Evolutionary conservation across 2,329 filamentous ascomycete genomes (phyloP), one percentile per base, ranked within the genome.

Genomic region (Aspergillus japonicus): DNA sequence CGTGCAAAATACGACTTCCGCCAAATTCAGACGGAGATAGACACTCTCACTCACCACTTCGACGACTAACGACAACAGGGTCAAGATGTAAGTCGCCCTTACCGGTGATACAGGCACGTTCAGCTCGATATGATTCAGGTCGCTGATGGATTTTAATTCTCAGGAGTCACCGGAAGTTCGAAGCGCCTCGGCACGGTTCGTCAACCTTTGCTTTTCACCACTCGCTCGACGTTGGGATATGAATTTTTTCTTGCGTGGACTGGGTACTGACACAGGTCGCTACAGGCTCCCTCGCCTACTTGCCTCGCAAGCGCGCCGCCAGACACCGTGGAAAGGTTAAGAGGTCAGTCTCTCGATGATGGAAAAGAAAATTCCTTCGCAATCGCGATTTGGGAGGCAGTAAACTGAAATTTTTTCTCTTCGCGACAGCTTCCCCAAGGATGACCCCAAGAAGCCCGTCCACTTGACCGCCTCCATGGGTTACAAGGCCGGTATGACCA

Each of bases 401-500:
- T 69, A 69, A 71, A 66, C 70, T 74, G 66, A 77, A 65, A n/a
- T 7, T 10, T 44, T 44, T 35, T 44, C 3, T 44, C 56, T 65
- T 58, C 63, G 62, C 65, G 59, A 73, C 77, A 96, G 92, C 83
- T 99, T 99, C 89, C 95, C 95, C 79, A 98, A 98, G 90, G 95
- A 99, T 91, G 93, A 99, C 87, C 85, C 92, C 78, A 98, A 98
- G 91, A 96, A 98, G 89, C 91, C 93, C 77, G 92, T 97, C 81
- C 95, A 99, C 87, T 88, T 99, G 77, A 99, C 95, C 68, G 95
- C 95, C 77, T 84, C 92, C 77, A 93, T 98, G 89, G 95, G 95
- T 81, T 99, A 99, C 89, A 99, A 99, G 92, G 95, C 95, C 80
- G 95, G 95, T 82, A 99, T 99, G 95, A 97, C 92, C 82, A 99